Percentiles rank a stretch among this genome's conserved stretches.
phyloP scores from a whole-genome alignment of 2,329 filamentous ascomycete genomes.

The Kalaharituber pfeilii region DNA sequence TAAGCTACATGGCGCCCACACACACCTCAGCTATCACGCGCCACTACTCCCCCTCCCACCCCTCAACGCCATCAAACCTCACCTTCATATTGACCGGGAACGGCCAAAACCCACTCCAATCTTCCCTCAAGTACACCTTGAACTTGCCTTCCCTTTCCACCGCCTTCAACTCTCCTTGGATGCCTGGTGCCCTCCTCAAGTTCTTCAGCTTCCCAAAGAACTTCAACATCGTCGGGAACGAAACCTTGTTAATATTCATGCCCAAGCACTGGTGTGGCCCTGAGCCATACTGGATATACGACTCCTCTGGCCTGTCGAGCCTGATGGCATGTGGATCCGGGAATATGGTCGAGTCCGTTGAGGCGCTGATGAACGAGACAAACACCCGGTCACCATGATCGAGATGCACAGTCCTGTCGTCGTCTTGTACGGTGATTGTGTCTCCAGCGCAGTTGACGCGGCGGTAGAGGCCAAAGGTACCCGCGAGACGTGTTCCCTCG shows the following conservation, averaged over 20 bases:
- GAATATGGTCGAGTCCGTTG: conserved; percentile 41
- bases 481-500: conserved; percentile 53
- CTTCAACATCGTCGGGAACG: conserved; percentile 50
- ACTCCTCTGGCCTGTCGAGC: conserved; percentile 44
- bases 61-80: conserved; percentile 31
- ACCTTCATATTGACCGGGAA: conserved; percentile 41
- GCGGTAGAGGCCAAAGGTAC: conserved; percentile 44
- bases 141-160: conserved; percentile 38
- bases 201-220: conserved; percentile 44
- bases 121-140: conserved; percentile 47
- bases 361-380: conserved; percentile 41
- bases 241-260: conserved; percentile 41
- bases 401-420: conserved; percentile 35
- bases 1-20: too few relatives aligned
- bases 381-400: conserved; percentile 43
- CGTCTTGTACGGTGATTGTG: conserved; percentile 35
- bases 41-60: conserved; percentile 1
- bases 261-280: conserved; percentile 48
- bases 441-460: conserved; percentile 28
- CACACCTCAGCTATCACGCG: too few relatives aligned
- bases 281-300: conserved; percentile 47
- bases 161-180: conserved; percentile 51
- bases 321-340: conserved; percentile 43
- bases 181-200: conserved; percentile 42
- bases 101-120: conserved; percentile 41